Percentiles rank a stretch among this genome's conserved stretches.
Evolutionary conservation across 495 filamentous ascomycete species (phyloP).

Genomic region (Echria macrotheca): DNA sequence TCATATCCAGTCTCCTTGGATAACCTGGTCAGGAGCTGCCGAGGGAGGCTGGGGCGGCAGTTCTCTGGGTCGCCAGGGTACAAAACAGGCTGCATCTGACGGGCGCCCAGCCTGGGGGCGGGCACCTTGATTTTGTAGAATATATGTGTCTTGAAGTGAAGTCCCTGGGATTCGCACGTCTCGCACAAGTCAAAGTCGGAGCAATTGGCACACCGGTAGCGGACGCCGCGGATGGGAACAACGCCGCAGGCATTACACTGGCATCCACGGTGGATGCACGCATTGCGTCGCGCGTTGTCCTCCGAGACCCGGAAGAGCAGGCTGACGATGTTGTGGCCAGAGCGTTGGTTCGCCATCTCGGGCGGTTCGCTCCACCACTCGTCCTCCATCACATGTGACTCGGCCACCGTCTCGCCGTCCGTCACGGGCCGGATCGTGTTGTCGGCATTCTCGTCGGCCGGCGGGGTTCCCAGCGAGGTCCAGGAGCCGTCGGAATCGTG

Average conservation of each 20-base stretch:
- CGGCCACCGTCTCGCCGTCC: conserved; percentile 52
- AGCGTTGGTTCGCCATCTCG: conserved; percentile 46
- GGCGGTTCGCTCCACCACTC: conserved; percentile 47
- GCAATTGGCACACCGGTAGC: conserved; percentile 90
- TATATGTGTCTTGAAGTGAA: conserved; percentile 87
- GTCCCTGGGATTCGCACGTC: conserved; percentile 74
- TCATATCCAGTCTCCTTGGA: conserved; percentile 71
- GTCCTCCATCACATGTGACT: conserved; percentile 53
- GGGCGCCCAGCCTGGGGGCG: conserved; percentile 40
- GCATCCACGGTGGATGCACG: conserved; percentile 91
- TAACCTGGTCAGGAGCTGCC: conserved; percentile 57
- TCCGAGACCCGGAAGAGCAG: conserved; percentile 75
- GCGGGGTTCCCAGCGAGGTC: conserved; percentile 36
- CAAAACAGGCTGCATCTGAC: conserved; percentile 71
- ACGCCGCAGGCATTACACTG: conserved; percentile 82
- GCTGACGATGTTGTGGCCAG: conserved; percentile 67
- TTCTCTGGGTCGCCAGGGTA: conserved; percentile 82
- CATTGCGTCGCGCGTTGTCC: conserved; percentile 73
- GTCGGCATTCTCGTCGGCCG: conserved; percentile 42
- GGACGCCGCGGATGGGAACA: conserved; percentile 82
- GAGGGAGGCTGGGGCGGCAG: conserved; percentile 54
- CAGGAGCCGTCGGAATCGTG: conserved; percentile 22
- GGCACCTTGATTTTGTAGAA: conserved; percentile 76
- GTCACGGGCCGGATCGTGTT: conserved; percentile 34
- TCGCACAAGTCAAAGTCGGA: conserved; percentile 89